Percentiles rank a stretch among this genome's conserved stretches.
These are phyloP conservation scores for Termitomyces sp. DNA, from an alignment of 768 basidiomycete species.

Conservation along the genomic window DNA sequence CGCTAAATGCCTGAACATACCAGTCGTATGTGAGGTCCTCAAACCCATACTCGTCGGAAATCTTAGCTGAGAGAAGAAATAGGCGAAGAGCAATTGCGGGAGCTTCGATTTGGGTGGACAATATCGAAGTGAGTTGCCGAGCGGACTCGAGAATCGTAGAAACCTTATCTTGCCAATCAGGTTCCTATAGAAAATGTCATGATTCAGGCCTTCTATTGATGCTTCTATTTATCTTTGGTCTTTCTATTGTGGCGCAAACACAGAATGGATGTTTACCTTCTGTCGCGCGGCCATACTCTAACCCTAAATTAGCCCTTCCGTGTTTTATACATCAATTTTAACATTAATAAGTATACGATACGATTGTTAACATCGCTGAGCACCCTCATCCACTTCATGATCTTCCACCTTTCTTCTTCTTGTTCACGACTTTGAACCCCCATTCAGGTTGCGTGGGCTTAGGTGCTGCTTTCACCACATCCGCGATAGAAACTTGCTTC, in stretches of 20 bases:
- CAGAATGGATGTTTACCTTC: too few species aligned
- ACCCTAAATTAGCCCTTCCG: conserved; percentile 7
- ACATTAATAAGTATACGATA: conserved; percentile 13
- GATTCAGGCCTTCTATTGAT: too few species aligned
- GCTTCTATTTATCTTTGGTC: too few species aligned
- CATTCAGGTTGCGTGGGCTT: conserved; percentile 74
- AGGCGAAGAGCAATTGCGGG: conserved; percentile 89
- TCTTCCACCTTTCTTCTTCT: conserved; percentile 84
- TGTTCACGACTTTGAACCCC: conserved; percentile 92
- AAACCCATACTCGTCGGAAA: conserved; percentile 90
- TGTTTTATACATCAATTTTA: conserved; percentile 8
- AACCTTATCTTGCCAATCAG: conserved; percentile 82
- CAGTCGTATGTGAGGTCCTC: conserved; percentile 97
- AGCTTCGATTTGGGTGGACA: conserved; percentile 90
- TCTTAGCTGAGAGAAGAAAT: conserved; percentile 93
- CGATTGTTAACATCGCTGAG: neutral
- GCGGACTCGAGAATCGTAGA: conserved; percentile 91
- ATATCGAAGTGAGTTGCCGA: conserved; percentile 88
- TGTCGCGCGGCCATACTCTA: neutral
- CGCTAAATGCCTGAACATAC: conserved; percentile 95
- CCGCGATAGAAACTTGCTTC: conserved; percentile 72
- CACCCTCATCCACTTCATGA: conserved; percentile 26
- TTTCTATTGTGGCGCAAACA: neutral
- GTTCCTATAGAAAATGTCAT: conserved; percentile 47
- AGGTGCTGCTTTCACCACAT: conserved; percentile 87